These are phyloP conservation scores for Mycena olivaceomarginata DNA, from an alignment of 768 basidiomycete species.

Conservation along the genomic window DNA sequence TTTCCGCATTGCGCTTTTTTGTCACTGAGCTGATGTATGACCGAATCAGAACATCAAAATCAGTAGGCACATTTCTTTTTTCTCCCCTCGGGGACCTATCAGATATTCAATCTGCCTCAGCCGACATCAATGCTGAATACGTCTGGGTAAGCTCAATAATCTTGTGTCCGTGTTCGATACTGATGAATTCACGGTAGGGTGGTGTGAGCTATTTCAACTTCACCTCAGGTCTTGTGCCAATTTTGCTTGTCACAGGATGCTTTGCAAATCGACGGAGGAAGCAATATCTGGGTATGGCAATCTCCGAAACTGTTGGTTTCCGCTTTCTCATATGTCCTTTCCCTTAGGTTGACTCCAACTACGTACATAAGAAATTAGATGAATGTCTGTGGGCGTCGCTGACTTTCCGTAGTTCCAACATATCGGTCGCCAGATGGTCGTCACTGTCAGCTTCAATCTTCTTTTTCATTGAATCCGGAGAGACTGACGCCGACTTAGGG, in stretches of 20 bases:
- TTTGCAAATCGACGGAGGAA: constrained; percentile 51
- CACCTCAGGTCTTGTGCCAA: neutral
- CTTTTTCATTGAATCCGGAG: neutral
- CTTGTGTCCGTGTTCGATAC: neutral
- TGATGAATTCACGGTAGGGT: neutral
- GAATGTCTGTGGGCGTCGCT: neutral
- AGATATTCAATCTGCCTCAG: constrained; percentile 16
- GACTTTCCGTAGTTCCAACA: constrained; percentile 44
- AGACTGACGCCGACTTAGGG: constrained; percentile 16
- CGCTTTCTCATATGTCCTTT: neutral
- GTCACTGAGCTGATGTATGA: neutral
- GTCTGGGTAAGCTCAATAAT: constrained; percentile 42
- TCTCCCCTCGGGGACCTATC: neutral
- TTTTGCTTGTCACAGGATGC: constrained; percentile 39
- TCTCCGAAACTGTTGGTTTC: neutral
- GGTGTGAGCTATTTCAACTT: neutral
- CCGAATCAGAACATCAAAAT: constrained; percentile 45
- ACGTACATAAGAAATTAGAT: neutral
- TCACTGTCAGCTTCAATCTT: constrained; percentile 39
- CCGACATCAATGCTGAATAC: constrained; percentile 47
- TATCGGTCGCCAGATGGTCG: constrained; percentile 51
- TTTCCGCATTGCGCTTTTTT: neutral
- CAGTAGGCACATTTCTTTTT: neutral
- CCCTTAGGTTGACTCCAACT: constrained; percentile 31
- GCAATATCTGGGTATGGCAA: constrained; percentile 48